Conservation (phyloP, 495 filamentous ascomycete genomes). For the Aspergillus biplanus region DNA sequence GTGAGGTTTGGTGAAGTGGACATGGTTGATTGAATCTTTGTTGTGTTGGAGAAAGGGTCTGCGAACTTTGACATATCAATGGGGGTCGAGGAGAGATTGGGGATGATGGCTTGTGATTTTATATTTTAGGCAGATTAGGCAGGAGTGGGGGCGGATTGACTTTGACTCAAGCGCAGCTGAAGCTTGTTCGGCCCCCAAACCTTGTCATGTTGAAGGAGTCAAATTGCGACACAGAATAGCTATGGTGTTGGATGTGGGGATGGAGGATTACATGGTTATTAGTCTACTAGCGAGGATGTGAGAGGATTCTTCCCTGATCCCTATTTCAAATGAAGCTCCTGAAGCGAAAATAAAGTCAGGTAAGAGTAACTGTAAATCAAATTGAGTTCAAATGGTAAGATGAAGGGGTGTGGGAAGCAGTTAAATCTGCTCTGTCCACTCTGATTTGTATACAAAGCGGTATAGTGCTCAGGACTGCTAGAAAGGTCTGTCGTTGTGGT, state of each 20-base stretch:
- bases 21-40: background rate
- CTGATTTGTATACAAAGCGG: too few species aligned
- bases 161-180: background rate
- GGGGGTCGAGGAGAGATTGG: background rate
- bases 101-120: background rate
- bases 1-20: conserved; percentile 25
- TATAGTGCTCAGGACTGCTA: background rate
- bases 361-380: too few species aligned
- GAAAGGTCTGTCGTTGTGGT: background rate
- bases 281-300: too few species aligned
- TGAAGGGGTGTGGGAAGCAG: too few species aligned
- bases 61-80: background rate
- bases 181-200: conserved; percentile 10
- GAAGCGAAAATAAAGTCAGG: too few species aligned
- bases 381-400: too few species aligned
- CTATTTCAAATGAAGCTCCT: too few species aligned
- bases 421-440: too few species aligned
- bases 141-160: background rate
- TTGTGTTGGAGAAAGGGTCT: background rate
- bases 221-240: background rate
- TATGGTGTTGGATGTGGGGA: background rate
- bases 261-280: too few species aligned
- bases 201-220: background rate
- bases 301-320: too few species aligned
- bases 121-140: too few species aligned